These are phyloP conservation scores for Pythium plurisporium DNA, from an alignment of 352 stramenopile species.

Conservation along the genomic window DNA sequence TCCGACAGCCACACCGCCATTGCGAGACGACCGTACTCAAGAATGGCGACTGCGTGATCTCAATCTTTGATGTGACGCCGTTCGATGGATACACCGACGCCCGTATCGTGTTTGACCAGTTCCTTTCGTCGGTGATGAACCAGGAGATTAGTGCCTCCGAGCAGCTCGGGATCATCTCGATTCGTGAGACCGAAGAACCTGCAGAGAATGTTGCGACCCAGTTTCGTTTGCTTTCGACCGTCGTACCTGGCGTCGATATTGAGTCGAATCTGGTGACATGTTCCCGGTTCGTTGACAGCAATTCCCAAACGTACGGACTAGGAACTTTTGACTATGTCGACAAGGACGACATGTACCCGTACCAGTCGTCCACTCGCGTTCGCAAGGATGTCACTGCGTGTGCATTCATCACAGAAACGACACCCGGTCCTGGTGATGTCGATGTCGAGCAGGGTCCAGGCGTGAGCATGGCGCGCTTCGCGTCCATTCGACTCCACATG, in stretches of 20 bases:
- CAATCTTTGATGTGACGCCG: constrained; percentile 10
- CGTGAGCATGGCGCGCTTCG: constrained; percentile 13
- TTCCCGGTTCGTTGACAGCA: constrained; percentile 2
- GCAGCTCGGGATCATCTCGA: constrained; percentile 12
- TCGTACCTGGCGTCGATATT: not conserved
- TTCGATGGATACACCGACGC: constrained; percentile 11
- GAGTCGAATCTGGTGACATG: constrained; percentile 16
- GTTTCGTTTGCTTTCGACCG: not conserved
- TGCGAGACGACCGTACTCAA: constrained; percentile 6
- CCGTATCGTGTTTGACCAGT: constrained; percentile 10
- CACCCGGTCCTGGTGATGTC: constrained; percentile 1
- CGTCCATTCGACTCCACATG: constrained; percentile 4
- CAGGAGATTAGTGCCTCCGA: constrained; percentile 16
- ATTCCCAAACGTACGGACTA: constrained; percentile 1
- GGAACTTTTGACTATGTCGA: constrained; percentile 29
- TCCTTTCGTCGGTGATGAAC: constrained; percentile 5
- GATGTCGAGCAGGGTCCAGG: constrained; percentile 3
- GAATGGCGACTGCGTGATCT: constrained; percentile 14
- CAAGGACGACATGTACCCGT: constrained; percentile 38
- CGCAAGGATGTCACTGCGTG: constrained; percentile 9
- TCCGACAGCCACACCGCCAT: constrained; percentile 11
- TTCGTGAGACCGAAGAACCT: constrained; percentile 11
- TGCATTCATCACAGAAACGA: constrained; percentile 6
- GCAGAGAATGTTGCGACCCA: not conserved
- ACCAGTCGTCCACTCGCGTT: constrained; percentile 18